Evolutionary conservation across 2,329 filamentous ascomycete species (phyloP), one percentile per base, ranked within the genome.

Genomic region (Domatiomyces catenatus): DNA sequence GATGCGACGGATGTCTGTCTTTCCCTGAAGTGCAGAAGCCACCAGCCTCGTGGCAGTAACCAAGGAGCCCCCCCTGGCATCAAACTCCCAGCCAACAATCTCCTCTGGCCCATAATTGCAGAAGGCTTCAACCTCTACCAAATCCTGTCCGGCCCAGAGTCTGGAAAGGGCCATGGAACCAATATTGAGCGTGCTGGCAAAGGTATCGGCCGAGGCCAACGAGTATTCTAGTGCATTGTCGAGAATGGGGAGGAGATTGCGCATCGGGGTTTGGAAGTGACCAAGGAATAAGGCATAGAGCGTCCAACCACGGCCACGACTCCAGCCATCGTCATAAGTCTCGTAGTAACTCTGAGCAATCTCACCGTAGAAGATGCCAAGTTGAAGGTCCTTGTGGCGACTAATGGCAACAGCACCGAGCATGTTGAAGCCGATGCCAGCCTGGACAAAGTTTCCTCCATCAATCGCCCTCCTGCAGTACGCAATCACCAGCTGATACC

Each of bases 221-320:
- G 75, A 73, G 6, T 72, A 69, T 48, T 81, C 76, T 55, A 80
- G 67, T 1, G 75, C 76, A 44, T 64, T 64, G 54, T 77, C 75
- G 5, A 82, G 67, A 3, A 68, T 63, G 1, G 72, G 69, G 15
- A 81, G 67, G 18, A 75, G 69, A 36, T 74, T 69, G 10, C 66
- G 61, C 45, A 80, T 63, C 2, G 76, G 74, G 8, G 69, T 66
- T 51, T 74, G 69, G 20, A 81, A 61, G 59, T 82, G 78, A n/a
- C 75, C 76, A n/a, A 81, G 64, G 61, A 80, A 81, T 7, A 79
- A 63, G n/a, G 73, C 71, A 50, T 77, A 73, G 19, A 80, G 63
- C 1, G 77, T 76, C 42, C 74, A 70, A 2, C 75, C 76, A 45
- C 77, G 68, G 20, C 75, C 76, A 19, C 73, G 64, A 0, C 75